Base-by-base conservation (phyloP, 2,329 filamentous ascomycete species). In the Scortechinia acanthostroma region DNA sequence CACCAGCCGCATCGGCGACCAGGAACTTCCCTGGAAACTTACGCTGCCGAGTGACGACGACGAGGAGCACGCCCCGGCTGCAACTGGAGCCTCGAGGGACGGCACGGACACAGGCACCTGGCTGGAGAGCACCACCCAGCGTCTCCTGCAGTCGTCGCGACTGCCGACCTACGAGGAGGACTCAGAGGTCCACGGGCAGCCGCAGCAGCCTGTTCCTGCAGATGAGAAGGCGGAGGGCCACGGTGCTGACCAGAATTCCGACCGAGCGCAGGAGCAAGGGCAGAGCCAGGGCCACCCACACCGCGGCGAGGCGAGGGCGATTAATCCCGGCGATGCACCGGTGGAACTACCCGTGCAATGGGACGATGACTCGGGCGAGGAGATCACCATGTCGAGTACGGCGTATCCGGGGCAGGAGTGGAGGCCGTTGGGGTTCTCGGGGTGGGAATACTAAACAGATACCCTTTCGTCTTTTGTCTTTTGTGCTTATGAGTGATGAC, bases 371-470 rank as follows among this genome's bases (percentile, higher is more conserved):
- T 40, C 35, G 10, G 65, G 63, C 21, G 69, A 71, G 42, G 65
- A 71, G 45, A 62, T 70, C 22, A 48, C 65, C 20, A 71, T 71
- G 68, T 67, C 64, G 4, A 64, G 65, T n/a, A 71, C 69, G 1
- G 58, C 66, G 16, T 71, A 71, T 52, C 69, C 69, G 1, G 69
- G 68, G 6, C 67, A 70, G 56, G 65, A 70, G 52, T 70, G 67
- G 67, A 58, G 54, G 46, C 66, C 66, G 35, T 6, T 19, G 4
- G 22, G 17, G 10, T 21, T 45, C n/a, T 17, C 20, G 20, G 45
- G 45, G 22, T 46, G 42, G 45, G 44, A 45, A 15, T 28, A 45
- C 15, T 45, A 21, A 43, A n/a, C n/a, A n/a, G n/a, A n/a, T n/a
- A n/a, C n/a, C n/a, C n/a, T n/a, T n/a, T n/a, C n/a, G n/a, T n/a